phyloP scores from a whole-genome alignment of 495 filamentous ascomycete genomes.

The Lepidopterella palustris region DNA sequence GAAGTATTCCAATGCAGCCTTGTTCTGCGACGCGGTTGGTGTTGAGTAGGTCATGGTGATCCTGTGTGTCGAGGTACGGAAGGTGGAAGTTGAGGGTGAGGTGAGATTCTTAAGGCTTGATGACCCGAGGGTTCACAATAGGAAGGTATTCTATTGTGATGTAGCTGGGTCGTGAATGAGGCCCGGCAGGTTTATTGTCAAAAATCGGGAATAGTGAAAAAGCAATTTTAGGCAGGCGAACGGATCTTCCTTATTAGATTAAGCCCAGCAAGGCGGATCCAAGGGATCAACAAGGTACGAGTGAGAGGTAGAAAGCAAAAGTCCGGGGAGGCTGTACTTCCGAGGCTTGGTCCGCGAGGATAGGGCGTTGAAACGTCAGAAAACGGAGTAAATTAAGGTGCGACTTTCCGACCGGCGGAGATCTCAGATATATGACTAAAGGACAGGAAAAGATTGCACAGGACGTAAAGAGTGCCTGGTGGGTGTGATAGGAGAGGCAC shows the following conservation, averaged over 20 bases:
- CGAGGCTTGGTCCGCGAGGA: constrained; percentile 6
- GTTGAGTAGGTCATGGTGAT: constrained; percentile 39
- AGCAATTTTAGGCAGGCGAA: constrained; percentile 2
- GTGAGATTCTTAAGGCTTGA: constrained; percentile 16
- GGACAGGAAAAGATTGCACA: constrained; percentile 5
- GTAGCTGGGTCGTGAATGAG: not conserved
- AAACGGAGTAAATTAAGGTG: constrained; percentile 11
- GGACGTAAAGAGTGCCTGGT: constrained; percentile 1
- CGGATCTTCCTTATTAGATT: constrained; percentile 10
- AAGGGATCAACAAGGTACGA: constrained; percentile 13
- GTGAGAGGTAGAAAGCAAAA: not conserved
- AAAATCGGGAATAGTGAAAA: constrained; percentile 3
- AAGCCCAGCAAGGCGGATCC: constrained; percentile 26
- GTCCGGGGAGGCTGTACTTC: constrained; percentile 17
- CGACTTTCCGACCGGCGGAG: constrained; percentile 26
- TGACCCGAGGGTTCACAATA: not conserved
- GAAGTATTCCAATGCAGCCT: constrained; percentile 83
- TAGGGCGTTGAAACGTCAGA: constrained; percentile 17
- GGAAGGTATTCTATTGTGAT: constrained; percentile 4
- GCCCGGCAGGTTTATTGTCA: not conserved
- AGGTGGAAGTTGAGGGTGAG: not conserved
- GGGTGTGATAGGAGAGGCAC: constrained; percentile 10
- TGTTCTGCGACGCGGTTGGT: constrained; percentile 50
- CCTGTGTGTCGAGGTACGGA: constrained; percentile 1
- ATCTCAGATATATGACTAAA: constrained; percentile 16